These are phyloP conservation scores for Jaltomata sinuosa DNA, from an alignment of 257 asterid genomes.

Conservation along the genomic window DNA sequence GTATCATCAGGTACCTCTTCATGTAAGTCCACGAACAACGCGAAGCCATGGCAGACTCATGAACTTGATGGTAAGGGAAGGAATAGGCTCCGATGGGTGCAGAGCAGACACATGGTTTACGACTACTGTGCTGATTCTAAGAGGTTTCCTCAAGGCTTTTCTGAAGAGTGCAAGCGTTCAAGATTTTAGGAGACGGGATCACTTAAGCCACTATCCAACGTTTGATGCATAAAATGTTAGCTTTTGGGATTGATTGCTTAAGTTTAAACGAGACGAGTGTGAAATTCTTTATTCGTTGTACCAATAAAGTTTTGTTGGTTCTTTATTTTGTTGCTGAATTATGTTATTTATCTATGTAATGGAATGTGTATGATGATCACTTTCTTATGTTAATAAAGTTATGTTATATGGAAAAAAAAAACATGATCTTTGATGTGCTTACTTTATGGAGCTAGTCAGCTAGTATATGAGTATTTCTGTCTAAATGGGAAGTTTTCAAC, in stretches of 20 bases:
- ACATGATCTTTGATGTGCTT: neutral
- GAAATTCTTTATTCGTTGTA: neutral
- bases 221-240: neutral
- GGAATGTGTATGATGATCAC: neutral
- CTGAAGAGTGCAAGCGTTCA: conserved; percentile 29
- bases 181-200: conserved; percentile 3
- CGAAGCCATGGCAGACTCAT: too few species aligned
- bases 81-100: neutral
- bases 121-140: neutral
- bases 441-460: neutral
- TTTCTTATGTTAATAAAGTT: neutral
- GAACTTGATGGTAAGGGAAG: too few species aligned
- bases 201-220: neutral
- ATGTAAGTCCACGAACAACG: too few species aligned
- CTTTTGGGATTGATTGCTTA: neutral
- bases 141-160: neutral
- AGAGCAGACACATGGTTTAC: neutral
- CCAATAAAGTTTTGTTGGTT: neutral
- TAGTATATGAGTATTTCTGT: neutral
- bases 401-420: neutral
- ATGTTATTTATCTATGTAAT: neutral
- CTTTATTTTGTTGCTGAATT: neutral
- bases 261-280: neutral
- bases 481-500: neutral
- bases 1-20: too few species aligned